These are phyloP conservation scores for Thermothelomyces thermophilus DNA, from an alignment of 2,329 filamentous ascomycete genomes.

Conservation along the genomic window DNA sequence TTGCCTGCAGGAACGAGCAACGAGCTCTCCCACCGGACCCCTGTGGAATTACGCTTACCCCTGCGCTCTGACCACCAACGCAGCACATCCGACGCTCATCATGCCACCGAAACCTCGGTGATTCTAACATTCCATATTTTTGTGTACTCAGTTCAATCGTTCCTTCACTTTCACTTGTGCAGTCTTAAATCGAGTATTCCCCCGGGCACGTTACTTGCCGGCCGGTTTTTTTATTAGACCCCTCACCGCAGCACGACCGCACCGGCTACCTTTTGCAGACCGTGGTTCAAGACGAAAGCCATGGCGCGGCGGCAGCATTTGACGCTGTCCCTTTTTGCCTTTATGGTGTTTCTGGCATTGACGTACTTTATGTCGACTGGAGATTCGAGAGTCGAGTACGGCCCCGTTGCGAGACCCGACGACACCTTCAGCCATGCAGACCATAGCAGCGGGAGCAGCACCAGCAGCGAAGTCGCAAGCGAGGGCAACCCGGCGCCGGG, in stretches of 20 bases:
- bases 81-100: too few relatives aligned
- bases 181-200: too few relatives aligned
- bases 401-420: constrained; percentile 4
- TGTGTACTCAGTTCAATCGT: background rate
- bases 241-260: too few relatives aligned
- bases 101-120: background rate
- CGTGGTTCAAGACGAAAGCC: background rate
- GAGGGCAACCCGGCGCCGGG: constrained; percentile 30
- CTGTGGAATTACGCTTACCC: too few relatives aligned
- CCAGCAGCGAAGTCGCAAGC: constrained; percentile 8
- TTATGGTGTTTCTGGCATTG: constrained; percentile 51
- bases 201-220: too few relatives aligned
- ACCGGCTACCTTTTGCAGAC: too few relatives aligned
- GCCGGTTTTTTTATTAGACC: too few relatives aligned
- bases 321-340: constrained; percentile 46
- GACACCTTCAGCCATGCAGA: constrained; percentile 5
- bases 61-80: too few relatives aligned
- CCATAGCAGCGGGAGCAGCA: constrained; percentile 14
- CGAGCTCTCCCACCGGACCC: too few relatives aligned
- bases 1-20: too few relatives aligned
- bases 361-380: constrained; percentile 49
- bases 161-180: background rate
- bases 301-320: constrained; percentile 52
- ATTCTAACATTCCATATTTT: background rate
- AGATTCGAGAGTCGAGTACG: background rate